A percentile compares a stretch with the other conserved stretches of the same genome.
Evolutionary conservation across 768 basidiomycete genomes (phyloP).

Genomic region (Artomyces pyxidatus): DNA sequence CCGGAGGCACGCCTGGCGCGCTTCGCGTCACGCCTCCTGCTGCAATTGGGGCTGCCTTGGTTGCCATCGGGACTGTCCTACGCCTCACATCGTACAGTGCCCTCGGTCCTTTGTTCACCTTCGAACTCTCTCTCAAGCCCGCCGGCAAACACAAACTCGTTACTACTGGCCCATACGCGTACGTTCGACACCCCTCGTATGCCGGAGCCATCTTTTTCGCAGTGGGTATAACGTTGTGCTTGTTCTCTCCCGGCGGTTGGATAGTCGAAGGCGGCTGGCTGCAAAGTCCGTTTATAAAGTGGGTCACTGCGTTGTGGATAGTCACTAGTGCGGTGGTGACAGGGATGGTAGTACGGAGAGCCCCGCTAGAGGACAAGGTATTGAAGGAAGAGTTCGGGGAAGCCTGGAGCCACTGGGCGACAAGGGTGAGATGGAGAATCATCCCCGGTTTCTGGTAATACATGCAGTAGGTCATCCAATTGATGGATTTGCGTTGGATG

Average conservation of each 20-base stretch:
- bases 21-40: neutral
- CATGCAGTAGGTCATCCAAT: no score
- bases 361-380: neutral
- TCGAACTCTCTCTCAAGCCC: conserved; percentile 2
- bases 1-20: neutral
- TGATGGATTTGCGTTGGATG: no score
- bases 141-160: conserved; percentile 1
- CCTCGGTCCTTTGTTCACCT: conserved; percentile 7
- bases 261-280: neutral
- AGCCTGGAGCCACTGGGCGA: neutral
- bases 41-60: neutral
- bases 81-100: conserved; percentile 4
- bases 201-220: neutral
- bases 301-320: neutral
- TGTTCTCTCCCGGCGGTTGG: neutral
- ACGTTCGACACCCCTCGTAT: conserved; percentile 12
- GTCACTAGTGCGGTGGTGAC: neutral
- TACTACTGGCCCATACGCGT: conserved; percentile 6
- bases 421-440: neutral
- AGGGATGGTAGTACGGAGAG: neutral
- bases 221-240: neutral
- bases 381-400: neutral
- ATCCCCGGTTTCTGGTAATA: neutral
- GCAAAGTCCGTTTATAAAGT: neutral
- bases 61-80: neutral